Percentiles rank a stretch among this genome's conserved stretches.
Conservation (phyloP, 805 yeast genomes). For the Ogataea populi-albae region DNA sequence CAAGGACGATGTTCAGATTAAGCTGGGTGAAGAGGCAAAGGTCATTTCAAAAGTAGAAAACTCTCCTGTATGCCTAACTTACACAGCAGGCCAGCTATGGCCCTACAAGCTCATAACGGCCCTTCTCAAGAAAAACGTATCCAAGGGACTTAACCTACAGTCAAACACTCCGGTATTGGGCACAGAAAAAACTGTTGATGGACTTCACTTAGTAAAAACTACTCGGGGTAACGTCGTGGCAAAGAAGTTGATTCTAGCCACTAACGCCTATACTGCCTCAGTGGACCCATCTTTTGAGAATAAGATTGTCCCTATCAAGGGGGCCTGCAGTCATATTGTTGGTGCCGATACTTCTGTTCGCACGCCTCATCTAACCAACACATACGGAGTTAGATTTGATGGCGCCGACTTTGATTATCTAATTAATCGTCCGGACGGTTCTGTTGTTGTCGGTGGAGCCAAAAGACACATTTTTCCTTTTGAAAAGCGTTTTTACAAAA, state of each 20-base stretch:
- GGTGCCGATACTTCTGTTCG: constrained; percentile 16
- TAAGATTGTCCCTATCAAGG: constrained; percentile 37
- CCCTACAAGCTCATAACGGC: constrained; percentile 40
- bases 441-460: constrained; percentile 35
- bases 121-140: constrained; percentile 36
- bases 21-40: constrained; percentile 32
- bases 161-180: constrained; percentile 38
- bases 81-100: constrained; percentile 44
- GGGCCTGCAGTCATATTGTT: constrained; percentile 30
- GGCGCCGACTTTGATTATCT: constrained; percentile 33
- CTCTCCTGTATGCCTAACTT: constrained; percentile 33
- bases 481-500: constrained; percentile 27
- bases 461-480: constrained; percentile 26
- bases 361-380: constrained; percentile 36
- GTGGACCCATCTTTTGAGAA: constrained; percentile 26
- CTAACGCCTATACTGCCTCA: constrained; percentile 34
- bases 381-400: constrained; percentile 30
- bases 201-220: constrained; percentile 33
- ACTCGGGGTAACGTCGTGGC: constrained; percentile 26
- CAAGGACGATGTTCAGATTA: constrained; percentile 33
- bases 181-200: constrained; percentile 24
- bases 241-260: constrained; percentile 35
- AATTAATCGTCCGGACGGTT: constrained; percentile 36
- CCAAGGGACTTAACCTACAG: constrained; percentile 33
- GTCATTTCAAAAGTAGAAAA: constrained; percentile 29